Evolutionary conservation across 2,329 filamentous ascomycete species (phyloP).

Genomic region (Penicillium hordei): DNA sequence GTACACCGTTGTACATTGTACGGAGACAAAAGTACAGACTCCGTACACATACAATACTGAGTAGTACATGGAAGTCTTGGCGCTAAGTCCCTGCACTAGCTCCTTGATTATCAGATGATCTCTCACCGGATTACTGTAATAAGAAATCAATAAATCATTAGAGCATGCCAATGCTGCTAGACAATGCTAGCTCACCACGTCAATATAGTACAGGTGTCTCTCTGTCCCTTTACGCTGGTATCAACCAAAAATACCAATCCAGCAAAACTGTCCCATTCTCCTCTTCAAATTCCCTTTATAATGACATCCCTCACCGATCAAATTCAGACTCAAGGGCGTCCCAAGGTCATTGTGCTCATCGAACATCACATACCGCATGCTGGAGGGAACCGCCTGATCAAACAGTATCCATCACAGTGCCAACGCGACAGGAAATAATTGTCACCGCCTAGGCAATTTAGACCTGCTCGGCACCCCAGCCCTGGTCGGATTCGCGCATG

Average conservation of each 20-base stretch:
- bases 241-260: slow-evolving; percentile 7
- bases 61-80: not conserved
- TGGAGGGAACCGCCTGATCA: not conserved
- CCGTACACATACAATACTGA: not conserved
- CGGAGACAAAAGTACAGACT: not conserved
- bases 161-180: slow-evolving; percentile 2
- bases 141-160: slow-evolving; percentile 9
- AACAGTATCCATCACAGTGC: not conserved
- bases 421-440: not conserved
- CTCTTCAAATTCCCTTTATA: not conserved
- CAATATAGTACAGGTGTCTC: slow-evolving; percentile 13
- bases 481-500: slow-evolving; percentile 74
- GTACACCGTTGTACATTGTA: not conserved
- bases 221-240: slow-evolving; percentile 1
- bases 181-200: not conserved
- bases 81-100: not conserved
- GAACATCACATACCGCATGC: slow-evolving; percentile 19
- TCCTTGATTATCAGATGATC: slow-evolving; percentile 4
- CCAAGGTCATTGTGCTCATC: not conserved
- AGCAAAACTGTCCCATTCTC: not conserved
- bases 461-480: slow-evolving; percentile 76
- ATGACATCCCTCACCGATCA: not conserved
- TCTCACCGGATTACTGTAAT: not conserved
- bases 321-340: not conserved
- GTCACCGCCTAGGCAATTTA: slow-evolving; percentile 41